Evolutionary conservation across 345 rosid species (phyloP).

Genomic region (Camelina neglecta): DNA sequence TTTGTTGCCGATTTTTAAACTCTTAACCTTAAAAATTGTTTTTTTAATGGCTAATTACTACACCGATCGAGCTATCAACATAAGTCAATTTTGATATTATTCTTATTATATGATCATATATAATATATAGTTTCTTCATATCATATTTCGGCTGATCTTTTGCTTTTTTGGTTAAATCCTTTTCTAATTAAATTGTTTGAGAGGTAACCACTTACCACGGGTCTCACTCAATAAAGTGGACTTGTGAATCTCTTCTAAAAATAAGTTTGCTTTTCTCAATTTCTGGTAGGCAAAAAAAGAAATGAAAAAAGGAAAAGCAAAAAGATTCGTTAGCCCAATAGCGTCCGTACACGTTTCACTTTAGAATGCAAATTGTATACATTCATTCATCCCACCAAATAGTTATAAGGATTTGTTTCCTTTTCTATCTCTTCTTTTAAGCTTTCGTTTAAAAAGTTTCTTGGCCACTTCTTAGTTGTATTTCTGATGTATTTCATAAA

Average conservation of each 20-base stretch:
- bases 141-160: conserved; percentile 6
- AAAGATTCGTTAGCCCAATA: conserved; percentile 38
- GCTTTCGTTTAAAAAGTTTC: conserved; percentile 23
- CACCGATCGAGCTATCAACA: background rate
- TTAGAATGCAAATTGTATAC: conserved; percentile 28
- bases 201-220: background rate
- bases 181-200: background rate
- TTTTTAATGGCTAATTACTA: background rate
- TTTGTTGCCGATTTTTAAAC: background rate
- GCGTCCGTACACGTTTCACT: conserved; percentile 41
- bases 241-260: conserved; percentile 20
- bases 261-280: conserved; percentile 15
- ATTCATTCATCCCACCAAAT: background rate
- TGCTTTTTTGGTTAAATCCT: background rate
- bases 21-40: background rate
- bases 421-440: conserved; percentile 35
- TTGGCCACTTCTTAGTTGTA: conserved; percentile 14
- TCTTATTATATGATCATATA: background rate
- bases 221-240: conserved; percentile 14
- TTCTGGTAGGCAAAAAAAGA: background rate
- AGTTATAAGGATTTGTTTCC: conserved; percentile 13
- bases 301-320: conserved; percentile 9
- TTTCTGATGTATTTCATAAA: conserved; percentile 7
- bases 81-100: background rate
- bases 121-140: background rate